Percentiles rank a stretch among this genome's conserved stretches.
These are phyloP conservation scores for Vigna reflexopilosa DNA, from an alignment of 306 rosid genomes.

Conservation along the genomic window DNA sequence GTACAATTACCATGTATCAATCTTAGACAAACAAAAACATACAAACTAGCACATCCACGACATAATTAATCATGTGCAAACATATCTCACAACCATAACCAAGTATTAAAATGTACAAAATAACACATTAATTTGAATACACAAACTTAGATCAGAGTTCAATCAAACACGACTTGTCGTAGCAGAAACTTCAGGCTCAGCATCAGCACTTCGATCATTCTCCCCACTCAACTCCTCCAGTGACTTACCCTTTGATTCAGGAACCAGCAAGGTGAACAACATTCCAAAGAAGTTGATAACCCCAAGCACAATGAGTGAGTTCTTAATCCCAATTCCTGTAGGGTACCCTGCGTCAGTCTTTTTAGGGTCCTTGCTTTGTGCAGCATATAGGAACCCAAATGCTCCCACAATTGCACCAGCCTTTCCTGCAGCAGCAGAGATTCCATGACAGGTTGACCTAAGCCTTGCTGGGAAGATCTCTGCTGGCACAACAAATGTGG, in stretches of 20 bases:
- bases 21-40: not conserved
- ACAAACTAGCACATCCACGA: not conserved
- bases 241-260: constrained; percentile 80
- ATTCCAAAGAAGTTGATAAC: constrained; percentile 65
- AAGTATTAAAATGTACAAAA: constrained; percentile 21
- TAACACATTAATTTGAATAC: not conserved
- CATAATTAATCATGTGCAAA: constrained; percentile 6
- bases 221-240: constrained; percentile 85
- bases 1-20: too few species aligned
- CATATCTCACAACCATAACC: not conserved
- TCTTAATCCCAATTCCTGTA: constrained; percentile 71
- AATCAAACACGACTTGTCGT: constrained; percentile 48
- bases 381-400: constrained; percentile 79
- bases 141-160: not conserved
- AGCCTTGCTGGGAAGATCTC: constrained; percentile 86
- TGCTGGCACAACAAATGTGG: constrained; percentile 83
- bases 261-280: constrained; percentile 67
- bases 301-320: constrained; percentile 72
- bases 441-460: constrained; percentile 86
- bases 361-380: constrained; percentile 50
- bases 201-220: constrained; percentile 44
- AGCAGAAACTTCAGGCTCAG: not conserved
- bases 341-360: constrained; percentile 70
- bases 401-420: constrained; percentile 93
- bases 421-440: constrained; percentile 85